Evolutionary conservation across 2,329 filamentous ascomycete genomes (phyloP), one percentile per base, ranked within the genome.

Genomic region (Trichophyton verrucosum): DNA sequence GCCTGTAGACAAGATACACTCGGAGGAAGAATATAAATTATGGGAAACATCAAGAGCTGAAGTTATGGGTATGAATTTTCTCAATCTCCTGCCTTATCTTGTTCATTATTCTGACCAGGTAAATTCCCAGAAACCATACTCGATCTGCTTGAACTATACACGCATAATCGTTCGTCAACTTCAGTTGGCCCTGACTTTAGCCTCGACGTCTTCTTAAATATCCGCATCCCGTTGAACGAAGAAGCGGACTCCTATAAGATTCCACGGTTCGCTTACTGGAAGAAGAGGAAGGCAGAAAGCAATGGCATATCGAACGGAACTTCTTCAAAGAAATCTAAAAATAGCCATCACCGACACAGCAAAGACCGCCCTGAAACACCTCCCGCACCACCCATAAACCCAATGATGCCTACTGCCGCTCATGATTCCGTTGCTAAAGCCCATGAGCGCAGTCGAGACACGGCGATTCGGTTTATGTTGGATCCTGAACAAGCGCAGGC

Each of bases 101-200:
- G n/a, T 24, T 59, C 17, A 44, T 30, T 60, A 63, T 44, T 78
- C 80, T 33, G 74, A 75, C 36, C 20, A 15, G 46, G 17, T 44
- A 42, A 22, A 22, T n/a, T 42, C 27, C 22, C 24, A 76, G 92
- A 97, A 79, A 92, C 89, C 0, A 82, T 96, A 68, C 83, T 96
- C 44, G 94, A 97, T 70, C 80, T 96, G 0, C 81, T 97, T 27
- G 92, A 99, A 69, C 81, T 97, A 2, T 97, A 96, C 73, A 94
- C 90, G 0, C 88, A 95, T 69, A 87, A 95, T 70, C 83, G 84
- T 60, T 82, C 83, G 65, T 79, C 81, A 58, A 96, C 91, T 38
- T 84, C 86, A 58, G 78, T 96, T 20, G 91, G 91, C 5, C 78
- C 82, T 15, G 77, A 82, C 56, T 87, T 89, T 73, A 82, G 86